phyloP scores from a whole-genome alignment of 2,329 filamentous ascomycete species.

The Neoarthrinium moseri region DNA sequence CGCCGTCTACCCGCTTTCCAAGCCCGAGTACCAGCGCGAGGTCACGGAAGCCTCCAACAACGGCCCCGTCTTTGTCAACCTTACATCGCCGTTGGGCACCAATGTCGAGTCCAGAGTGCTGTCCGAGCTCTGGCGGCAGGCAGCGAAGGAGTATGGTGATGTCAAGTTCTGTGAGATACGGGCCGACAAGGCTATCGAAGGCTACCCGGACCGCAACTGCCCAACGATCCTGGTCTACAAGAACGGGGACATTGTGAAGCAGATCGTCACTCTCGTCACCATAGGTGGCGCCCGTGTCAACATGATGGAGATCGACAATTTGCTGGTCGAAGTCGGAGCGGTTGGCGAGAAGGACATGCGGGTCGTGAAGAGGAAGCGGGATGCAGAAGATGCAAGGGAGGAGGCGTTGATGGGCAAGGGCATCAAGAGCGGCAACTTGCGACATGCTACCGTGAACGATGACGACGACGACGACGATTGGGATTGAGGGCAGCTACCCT shows the following conservation, averaged over 20 bases:
- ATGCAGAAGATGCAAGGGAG: constrained; percentile 60
- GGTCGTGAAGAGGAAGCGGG: constrained; percentile 61
- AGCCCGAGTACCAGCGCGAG: constrained; percentile 87
- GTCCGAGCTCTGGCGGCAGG: constrained; percentile 80
- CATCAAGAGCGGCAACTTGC: constrained; percentile 50
- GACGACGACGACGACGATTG: constrained; percentile 51
- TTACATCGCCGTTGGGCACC: constrained; percentile 73
- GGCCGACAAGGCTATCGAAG: constrained; percentile 90
- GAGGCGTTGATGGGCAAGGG: constrained; percentile 51
- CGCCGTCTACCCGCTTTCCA: constrained; percentile 88
- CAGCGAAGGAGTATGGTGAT: constrained; percentile 84
- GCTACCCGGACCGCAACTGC: constrained; percentile 92
- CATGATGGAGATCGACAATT: constrained; percentile 73
- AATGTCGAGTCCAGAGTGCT: constrained; percentile 85
- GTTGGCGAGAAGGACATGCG: constrained; percentile 77
- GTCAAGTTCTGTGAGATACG: constrained; percentile 97
- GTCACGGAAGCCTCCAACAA: constrained; percentile 87
- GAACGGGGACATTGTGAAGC: constrained; percentile 87
- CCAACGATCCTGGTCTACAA: constrained; percentile 92
- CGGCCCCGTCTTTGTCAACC: constrained; percentile 70
- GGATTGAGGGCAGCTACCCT: constrained; percentile 43
- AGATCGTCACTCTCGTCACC: constrained; percentile 85
- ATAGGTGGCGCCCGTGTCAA: constrained; percentile 71
- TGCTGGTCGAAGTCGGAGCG: constrained; percentile 81
- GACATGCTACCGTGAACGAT: constrained; percentile 43